Conservation (phyloP, 2,329 filamentous ascomycete species). For the Huntiella moniliformis region DNA sequence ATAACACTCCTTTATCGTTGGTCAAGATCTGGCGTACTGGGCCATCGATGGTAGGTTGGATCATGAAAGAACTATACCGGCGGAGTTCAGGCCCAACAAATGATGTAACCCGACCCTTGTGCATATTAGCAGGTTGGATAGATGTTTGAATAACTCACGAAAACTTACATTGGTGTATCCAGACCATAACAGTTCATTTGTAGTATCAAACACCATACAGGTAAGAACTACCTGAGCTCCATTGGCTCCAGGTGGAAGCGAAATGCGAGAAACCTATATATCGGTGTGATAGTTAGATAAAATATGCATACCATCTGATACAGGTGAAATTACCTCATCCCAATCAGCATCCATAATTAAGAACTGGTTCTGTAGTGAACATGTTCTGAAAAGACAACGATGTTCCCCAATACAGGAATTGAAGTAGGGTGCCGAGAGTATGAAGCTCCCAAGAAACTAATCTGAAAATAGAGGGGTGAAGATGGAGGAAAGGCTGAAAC, state of each 20-base stretch:
- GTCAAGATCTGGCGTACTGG: slow-evolving; percentile 75
- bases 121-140: not conserved
- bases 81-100: slow-evolving; percentile 76
- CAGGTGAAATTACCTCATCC: slow-evolving; percentile 37
- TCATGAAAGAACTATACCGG: slow-evolving; percentile 77
- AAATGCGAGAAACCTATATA: slow-evolving; percentile 55
- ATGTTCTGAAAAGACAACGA: too few species aligned
- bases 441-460: too few species aligned
- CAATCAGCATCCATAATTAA: slow-evolving; percentile 45
- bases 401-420: too few species aligned
- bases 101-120: slow-evolving; percentile 67
- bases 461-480: too few species aligned
- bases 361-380: not conserved
- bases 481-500: too few species aligned
- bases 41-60: slow-evolving; percentile 55
- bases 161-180: slow-evolving; percentile 36
- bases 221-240: slow-evolving; percentile 52
- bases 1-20: slow-evolving; percentile 77
- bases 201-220: slow-evolving; percentile 73
- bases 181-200: slow-evolving; percentile 79
- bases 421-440: too few species aligned
- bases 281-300: not conserved
- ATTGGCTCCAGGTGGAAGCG: slow-evolving; percentile 58
- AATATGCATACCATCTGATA: not conserved
- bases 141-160: not conserved